Evolutionary conservation across 768 basidiomycete genomes (phyloP), one percentile per base, ranked within the genome.

Genomic region (Melanogaster broomeanus): DNA sequence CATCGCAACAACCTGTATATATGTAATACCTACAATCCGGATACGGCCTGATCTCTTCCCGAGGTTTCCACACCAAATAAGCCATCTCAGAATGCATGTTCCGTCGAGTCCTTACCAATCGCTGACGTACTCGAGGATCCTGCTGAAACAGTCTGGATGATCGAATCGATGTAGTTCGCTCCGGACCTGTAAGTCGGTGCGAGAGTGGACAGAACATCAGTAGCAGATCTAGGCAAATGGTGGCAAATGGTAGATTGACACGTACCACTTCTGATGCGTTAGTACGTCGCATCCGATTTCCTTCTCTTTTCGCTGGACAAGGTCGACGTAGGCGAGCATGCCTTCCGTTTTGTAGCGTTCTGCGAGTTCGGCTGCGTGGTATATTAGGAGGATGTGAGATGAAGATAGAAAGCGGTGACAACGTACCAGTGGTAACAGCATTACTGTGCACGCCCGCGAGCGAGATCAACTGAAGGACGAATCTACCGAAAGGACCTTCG

Each of bases 191-290:
- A 58, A n/a, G n/a, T 34, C 21, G 42, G 35, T 16, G 25, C 13
- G 12, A 24, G 41, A 18, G 53, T 49, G 31, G 33, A 35, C 37
- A 35, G 42, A 13, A 42, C 12, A 41, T 42, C 25, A 18, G 33
- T 19, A 13, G 22, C 8, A 19, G 43, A 30, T 9, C 40, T 1
- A 43, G 28, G 19, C 45, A 13, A 42, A 27, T 21, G 37, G 21
- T 38, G 25, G n/a, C 48, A 49, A 13, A 7, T 19, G 21, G 5
- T 28, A 31, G 2, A 22, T 4, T 38, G 25, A 18, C 12, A 70
- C 78, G 51, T 35, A 85, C 93, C 93, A 97, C 78, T 93, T 95
- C 73, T 96, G 93, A 69, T 96, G 93, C 3, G 90, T 96, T 42
- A 95, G 74, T 28, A 96, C 92, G 66, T 96, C 93, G 53, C 88